These are phyloP conservation scores for Ophiocordyceps camponoti-floridani DNA, from an alignment of 2,329 filamentous ascomycete genomes.

Conservation along the genomic window DNA sequence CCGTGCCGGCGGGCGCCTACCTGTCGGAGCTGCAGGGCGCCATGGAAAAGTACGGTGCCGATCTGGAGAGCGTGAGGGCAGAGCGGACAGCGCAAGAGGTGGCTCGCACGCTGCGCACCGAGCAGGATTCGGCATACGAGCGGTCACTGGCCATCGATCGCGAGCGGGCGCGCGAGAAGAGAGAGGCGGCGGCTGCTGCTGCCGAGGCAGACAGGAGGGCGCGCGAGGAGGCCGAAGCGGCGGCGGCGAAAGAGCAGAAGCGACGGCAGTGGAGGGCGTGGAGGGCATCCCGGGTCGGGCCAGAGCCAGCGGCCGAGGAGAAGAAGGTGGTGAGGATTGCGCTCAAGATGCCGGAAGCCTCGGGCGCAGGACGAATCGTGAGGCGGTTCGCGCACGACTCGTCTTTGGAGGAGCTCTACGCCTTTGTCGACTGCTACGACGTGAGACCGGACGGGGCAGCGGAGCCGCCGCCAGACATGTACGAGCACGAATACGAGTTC, in stretches of 20 bases:
- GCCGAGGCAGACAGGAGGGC: conserved; percentile 47
- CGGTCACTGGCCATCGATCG: conserved; percentile 75
- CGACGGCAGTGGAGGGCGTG: conserved; percentile 59
- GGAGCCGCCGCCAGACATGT: conserved; percentile 24
- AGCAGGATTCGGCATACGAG: conserved; percentile 91
- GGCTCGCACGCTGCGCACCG: conserved; percentile 60
- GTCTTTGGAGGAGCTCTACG: conserved; percentile 76
- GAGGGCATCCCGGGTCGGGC: conserved; percentile 48
- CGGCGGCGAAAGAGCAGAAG: conserved; percentile 25
- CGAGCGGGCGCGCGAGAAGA: conserved; percentile 59
- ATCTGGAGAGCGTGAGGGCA: conserved; percentile 57
- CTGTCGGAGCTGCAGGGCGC: conserved; percentile 56
- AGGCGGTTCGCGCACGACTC: conserved; percentile 55
- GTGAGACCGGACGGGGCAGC: conserved; percentile 39
- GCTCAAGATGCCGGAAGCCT: conserved; percentile 40
- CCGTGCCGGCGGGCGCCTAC: conserved; percentile 51
- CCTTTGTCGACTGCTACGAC: conserved; percentile 85
- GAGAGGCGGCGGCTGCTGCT: conserved; percentile 57
- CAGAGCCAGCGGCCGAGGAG: conserved; percentile 45
- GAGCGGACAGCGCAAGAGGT: conserved; percentile 66
- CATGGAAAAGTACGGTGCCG: conserved; percentile 57
- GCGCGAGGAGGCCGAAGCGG: conserved; percentile 42
- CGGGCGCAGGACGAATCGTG: conserved; percentile 55
- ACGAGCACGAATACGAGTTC: conserved; percentile 73
- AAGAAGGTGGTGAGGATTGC: conserved; percentile 58